These are phyloP conservation scores for Baudoinia panamericana DNA, from an alignment of 495 filamentous ascomycete species.

Conservation along the genomic window DNA sequence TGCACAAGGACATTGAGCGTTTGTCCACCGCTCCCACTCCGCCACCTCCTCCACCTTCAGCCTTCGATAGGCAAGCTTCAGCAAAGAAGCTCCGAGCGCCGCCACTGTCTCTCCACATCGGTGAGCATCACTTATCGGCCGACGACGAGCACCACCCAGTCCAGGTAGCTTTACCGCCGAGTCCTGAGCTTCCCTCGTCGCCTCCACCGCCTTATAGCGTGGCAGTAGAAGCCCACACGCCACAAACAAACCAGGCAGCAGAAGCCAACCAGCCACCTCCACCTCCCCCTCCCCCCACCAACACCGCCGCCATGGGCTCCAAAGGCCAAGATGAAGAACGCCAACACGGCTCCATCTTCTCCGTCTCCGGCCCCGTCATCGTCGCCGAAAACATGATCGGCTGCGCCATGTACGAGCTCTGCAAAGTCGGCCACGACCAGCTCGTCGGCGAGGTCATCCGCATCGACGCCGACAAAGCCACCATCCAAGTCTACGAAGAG, in stretches of 20 bases:
- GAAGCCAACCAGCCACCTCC: slow-evolving; percentile 32
- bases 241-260: slow-evolving; percentile 7
- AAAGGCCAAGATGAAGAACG: slow-evolving; percentile 12
- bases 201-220: slow-evolving; percentile 4
- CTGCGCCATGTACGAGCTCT: slow-evolving; percentile 99
- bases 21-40: too few relatives aligned
- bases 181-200: slow-evolving; percentile 1
- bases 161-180: too few relatives aligned
- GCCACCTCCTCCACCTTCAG: too few relatives aligned
- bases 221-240: slow-evolving; percentile 9
- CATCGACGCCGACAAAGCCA: slow-evolving; percentile 87
- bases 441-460: slow-evolving; percentile 97
- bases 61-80: too few relatives aligned
- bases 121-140: too few relatives aligned
- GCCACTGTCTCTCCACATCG: too few relatives aligned
- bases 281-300: background rate
- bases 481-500: slow-evolving; percentile 97
- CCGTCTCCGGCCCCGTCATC: slow-evolving; percentile 80
- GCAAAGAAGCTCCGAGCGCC: too few relatives aligned
- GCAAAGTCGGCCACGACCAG: slow-evolving; percentile 75
- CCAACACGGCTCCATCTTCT: slow-evolving; percentile 55
- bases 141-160: too few relatives aligned
- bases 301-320: slow-evolving; percentile 12
- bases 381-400: slow-evolving; percentile 97
- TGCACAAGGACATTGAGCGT: slow-evolving; percentile 33